Base-by-base conservation (phyloP, 805 yeast genomes). In the Wickerhamiella sergipiensis region DNA sequence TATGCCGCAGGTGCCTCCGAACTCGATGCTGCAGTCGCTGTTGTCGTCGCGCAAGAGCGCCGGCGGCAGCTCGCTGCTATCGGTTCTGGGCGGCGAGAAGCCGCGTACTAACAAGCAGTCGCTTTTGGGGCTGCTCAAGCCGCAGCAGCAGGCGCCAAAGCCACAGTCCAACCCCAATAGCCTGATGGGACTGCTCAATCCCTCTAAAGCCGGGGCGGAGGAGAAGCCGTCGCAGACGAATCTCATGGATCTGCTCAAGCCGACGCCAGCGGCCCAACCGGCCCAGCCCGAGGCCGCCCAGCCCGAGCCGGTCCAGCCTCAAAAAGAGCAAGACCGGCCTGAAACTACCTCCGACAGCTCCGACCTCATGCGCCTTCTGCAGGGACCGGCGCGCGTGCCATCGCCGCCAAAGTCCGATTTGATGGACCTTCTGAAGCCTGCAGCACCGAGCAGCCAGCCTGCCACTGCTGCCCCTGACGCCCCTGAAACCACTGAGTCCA, bases 21-120 rank as follows among this genome's bases (percentile, higher is more conserved):
- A 52, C 29, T 49, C 57, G 15, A 51, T 57, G 50, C 55, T 59
- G n/a, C 54, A 57, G 43, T 50, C 48, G 17, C 55, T 59, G 17
- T 52, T 59, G 3, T 38, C 55, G 13, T 49, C 56, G 10, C 57
- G 62, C n/a, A 50, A 46, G 24, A 19, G 40, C 22, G 39, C 44
- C 21, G 29, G 47, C 4, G 31, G 49, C 40, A 44, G 49, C 19
- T 40, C 43, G 43, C 46, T 51, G 50, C 45, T 51, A n/a, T 51
- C 53, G 18, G 49, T 51, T 39, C 46, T 51, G 26, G 23, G 46
- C 22, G 45, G 47, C 8, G 38, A 36, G 9, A 36, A 36, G 40
- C 40, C 40, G 2, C 40, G 9, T 5, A 15, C 36, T 13, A 33
- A 22, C 33, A 43, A 43, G 19, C 19, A 43, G 15, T 23, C 33